Base-by-base conservation (phyloP, 768 basidiomycete species). In the Peribolospora baueri region DNA sequence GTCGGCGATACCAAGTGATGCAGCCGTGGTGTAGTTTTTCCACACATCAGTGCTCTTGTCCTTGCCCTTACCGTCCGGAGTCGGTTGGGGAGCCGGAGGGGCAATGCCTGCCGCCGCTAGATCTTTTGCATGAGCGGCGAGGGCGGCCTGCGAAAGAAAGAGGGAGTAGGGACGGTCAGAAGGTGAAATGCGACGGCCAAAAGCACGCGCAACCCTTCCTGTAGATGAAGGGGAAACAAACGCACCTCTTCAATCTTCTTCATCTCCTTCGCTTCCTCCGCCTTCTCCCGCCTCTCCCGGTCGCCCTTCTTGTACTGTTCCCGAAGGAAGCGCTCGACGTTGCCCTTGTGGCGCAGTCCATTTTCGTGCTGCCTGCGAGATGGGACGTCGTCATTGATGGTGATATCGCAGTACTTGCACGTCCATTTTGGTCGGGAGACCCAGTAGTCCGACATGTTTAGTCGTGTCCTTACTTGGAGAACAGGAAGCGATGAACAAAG, bases 351-450 rank as follows among this genome's bases (percentile, higher is more conserved):
- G 41, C 84, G 77, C 48, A 95, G 70, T 46, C 93, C 93, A 59
- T 77, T 83, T 68, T 97, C 93, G 65, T 98, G 93, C 54, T 85
- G 85, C 60, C 76, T 73, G 52, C 84, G 75, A 1, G 91, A 95
- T 57, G 71, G 70, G n/a, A 68, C 85, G 73, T 98, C 91, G 70
- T 98, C 93, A 53, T 87, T 77, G 58, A 98, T 95, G 71, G 81
- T 95, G 59, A 86, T 87, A 52, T 87, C 83, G 71, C 93, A 97
- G 72, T 95, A 95, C 66, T 88, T 87, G 79, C 88, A 93, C 65
- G 51, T 88, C 87, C 66, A 83, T 25, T 25, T 25, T 25, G 25
- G 25, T 25, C 25, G 79, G 37, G 84, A 84, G 59, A 88, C 81
- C 85, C 86, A 90, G 67, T 81, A 88, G 67, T 88, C 85, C 61